Conservation (phyloP, 2,329 filamentous ascomycete genomes). For the Akanthomyces uredinophilus region DNA sequence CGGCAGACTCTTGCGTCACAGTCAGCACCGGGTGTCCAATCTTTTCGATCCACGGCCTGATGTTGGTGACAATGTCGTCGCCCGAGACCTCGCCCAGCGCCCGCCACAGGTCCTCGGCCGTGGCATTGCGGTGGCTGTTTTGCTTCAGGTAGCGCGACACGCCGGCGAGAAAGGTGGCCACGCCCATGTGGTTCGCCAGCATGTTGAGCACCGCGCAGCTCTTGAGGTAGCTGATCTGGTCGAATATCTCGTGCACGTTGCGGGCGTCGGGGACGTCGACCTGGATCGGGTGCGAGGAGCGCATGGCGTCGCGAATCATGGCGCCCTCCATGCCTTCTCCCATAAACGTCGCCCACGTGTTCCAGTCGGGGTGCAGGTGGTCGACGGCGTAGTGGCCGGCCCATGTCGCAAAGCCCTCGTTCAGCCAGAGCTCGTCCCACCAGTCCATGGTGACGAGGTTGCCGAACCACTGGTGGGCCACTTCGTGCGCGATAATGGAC, state of each 20-base stretch:
- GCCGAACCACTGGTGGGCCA: constrained; percentile 97
- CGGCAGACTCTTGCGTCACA: constrained; percentile 64
- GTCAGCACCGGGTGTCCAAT: constrained; percentile 88
- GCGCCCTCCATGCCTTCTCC: constrained; percentile 88
- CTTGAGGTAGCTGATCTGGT: constrained; percentile 96
- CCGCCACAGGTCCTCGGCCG: constrained; percentile 86
- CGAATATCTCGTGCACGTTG: constrained; percentile 97
- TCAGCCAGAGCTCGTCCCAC: constrained; percentile 96
- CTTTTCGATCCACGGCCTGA: constrained; percentile 96
- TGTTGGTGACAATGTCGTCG: constrained; percentile 85
- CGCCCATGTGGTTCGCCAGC: constrained; percentile 92
- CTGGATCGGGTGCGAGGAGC: constrained; percentile 93
- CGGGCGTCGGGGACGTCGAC: constrained; percentile 92
- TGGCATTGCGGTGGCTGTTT: constrained; percentile 92
- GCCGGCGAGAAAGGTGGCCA: constrained; percentile 91
- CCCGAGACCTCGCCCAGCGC: constrained; percentile 85
- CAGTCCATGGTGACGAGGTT: constrained; percentile 98
- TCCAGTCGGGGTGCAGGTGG: constrained; percentile 94
- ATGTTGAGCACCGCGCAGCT: constrained; percentile 93
- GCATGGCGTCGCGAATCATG: constrained; percentile 78
- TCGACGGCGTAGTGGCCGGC: constrained; percentile 71
- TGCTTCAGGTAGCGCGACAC: constrained; percentile 88
- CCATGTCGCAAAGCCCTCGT: constrained; percentile 74
- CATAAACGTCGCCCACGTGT: constrained; percentile 93
- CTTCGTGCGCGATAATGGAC: constrained; percentile 91